Evolutionary conservation across 305 asterid species (phyloP), one percentile per base, ranked within the genome.

Genomic region (Solanum hybrid): DNA sequence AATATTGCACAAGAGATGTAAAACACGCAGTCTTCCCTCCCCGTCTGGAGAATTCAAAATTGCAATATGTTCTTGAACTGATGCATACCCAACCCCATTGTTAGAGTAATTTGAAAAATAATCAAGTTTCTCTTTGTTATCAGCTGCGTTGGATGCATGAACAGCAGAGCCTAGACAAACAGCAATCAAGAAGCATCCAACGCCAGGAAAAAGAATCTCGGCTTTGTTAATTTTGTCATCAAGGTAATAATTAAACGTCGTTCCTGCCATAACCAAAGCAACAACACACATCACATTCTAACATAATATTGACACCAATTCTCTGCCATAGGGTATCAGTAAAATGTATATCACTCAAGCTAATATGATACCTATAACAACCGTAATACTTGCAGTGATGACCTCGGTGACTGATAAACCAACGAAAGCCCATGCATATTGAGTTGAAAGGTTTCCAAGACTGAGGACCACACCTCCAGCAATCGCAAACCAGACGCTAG

Each of bases 351-450:
- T 80, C 32, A n/a, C 6, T 37, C 0, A 0, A 4, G 15, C 1
- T 27, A 39, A 26, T 14, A 45, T 1, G 11, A 88, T 94, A 97
- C 99, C 99, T 93, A 97, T 93, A 79, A 96, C 98, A 73, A 97
- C 99, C 7, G 98, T 92, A 89, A 96, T 94, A 94, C 99, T 97
- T 26, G 96, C 89, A 24, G 98, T 93, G 90, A 96, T 91, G 68
- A 97, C 99, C 93, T 96, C 99, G 39, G 99, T 96, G 90, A 97
- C 98, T 0, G 98, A 97, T 88, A 97, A 91, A 70, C 99, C 99
- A 87, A 97, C 96, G 77, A 93, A 96, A 15, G 98, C 98, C 98
- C 98, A 96, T 68, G 99, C 98, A 86, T 96, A 97, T 88, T 97
- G 98, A 33, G 98, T 96, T 4, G 99, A 93, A 89, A 97, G 93